Percentiles rank a stretch among this genome's conserved stretches.
phyloP scores from a whole-genome alignment of 2,329 filamentous ascomycete genomes.

The Drechslerella coelobrocha region DNA sequence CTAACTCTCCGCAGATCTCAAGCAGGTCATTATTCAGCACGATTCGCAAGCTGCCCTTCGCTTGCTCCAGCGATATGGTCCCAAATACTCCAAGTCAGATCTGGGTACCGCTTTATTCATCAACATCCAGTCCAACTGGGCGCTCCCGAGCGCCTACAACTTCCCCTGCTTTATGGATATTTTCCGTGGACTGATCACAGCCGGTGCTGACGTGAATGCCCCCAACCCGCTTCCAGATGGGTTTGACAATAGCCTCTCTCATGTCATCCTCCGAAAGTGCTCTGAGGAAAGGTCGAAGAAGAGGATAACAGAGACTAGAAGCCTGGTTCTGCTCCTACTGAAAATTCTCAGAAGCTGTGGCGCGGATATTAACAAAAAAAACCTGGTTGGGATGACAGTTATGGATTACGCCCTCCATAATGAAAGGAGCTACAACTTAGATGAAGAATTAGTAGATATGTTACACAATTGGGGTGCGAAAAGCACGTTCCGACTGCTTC shows the following conservation, averaged over 20 bases:
- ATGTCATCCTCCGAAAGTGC: conserved; percentile 38
- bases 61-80: conserved; percentile 30
- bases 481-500: conserved; percentile 30
- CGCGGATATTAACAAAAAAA: conserved; percentile 37
- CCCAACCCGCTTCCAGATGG: conserved; percentile 30
- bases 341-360: conserved; percentile 35
- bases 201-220: conserved; percentile 44
- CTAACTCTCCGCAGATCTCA: conserved; percentile 27
- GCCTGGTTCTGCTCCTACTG: conserved; percentile 22
- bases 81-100: conserved; percentile 35
- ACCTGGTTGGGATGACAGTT: conserved; percentile 36
- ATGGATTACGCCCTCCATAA: conserved; percentile 48
- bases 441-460: conserved; percentile 39
- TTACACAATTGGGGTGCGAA: conserved; percentile 34
- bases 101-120: conserved; percentile 35
- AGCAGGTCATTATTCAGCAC: conserved; percentile 31
- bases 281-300: conserved; percentile 15
- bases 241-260: conserved; percentile 27
- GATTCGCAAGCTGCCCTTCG: conserved; percentile 26
- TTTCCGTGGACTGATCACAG: conserved; percentile 34
- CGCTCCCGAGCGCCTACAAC: neutral
- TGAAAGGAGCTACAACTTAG: conserved; percentile 17
- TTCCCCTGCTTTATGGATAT: conserved; percentile 45
- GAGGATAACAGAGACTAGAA: conserved; percentile 12
- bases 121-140: conserved; percentile 33